Percentiles rank a stretch among this genome's conserved stretches.
These are phyloP conservation scores for Talaromyces sp. DNA, from an alignment of 2,329 filamentous ascomycete species.

Conservation along the genomic window DNA sequence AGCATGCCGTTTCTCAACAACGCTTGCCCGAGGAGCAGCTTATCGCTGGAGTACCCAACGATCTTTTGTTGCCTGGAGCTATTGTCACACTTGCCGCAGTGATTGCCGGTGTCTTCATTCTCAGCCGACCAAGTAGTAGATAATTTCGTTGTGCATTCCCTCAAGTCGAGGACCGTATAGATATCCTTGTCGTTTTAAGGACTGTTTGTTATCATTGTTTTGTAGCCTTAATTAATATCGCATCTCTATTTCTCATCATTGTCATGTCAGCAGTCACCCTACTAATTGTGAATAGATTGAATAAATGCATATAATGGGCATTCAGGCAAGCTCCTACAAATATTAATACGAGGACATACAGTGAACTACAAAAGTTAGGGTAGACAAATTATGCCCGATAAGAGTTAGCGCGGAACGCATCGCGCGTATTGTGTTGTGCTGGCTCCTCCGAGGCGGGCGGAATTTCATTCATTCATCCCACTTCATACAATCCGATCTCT, in stretches of 20 bases:
- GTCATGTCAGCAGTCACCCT: not conserved
- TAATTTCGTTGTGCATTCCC: constrained; percentile 19
- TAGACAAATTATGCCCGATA: constrained; percentile 12
- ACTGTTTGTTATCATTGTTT: not conserved
- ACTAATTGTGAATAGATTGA: not conserved
- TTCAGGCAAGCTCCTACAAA: not conserved
- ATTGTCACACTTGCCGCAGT: constrained; percentile 94
- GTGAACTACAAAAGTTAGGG: no score
- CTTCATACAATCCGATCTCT: constrained; percentile 19
- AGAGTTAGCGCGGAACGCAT: constrained; percentile 14
- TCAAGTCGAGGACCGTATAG: constrained; percentile 3
- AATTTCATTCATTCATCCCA: constrained; percentile 21
- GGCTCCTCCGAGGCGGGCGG: constrained; percentile 13
- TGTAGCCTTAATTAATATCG: constrained; percentile 13
- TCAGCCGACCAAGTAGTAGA: constrained; percentile 64
- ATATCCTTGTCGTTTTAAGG: constrained; percentile 3
- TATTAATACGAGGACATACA: no score
- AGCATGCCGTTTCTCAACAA: constrained; percentile 44
- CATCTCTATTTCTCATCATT: constrained; percentile 2
- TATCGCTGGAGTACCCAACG: constrained; percentile 89
- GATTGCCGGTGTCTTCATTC: constrained; percentile 87
- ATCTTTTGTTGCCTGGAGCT: constrained; percentile 85
- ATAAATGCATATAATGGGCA: not conserved
- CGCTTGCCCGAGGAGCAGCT: constrained; percentile 66
- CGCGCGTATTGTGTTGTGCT: constrained; percentile 8